Percentiles rank a stretch among this genome's conserved stretches.
These are phyloP conservation scores for Acanthamoeba healyi DNA, from an alignment of 208 protist genomes.

Conservation along the genomic window DNA sequence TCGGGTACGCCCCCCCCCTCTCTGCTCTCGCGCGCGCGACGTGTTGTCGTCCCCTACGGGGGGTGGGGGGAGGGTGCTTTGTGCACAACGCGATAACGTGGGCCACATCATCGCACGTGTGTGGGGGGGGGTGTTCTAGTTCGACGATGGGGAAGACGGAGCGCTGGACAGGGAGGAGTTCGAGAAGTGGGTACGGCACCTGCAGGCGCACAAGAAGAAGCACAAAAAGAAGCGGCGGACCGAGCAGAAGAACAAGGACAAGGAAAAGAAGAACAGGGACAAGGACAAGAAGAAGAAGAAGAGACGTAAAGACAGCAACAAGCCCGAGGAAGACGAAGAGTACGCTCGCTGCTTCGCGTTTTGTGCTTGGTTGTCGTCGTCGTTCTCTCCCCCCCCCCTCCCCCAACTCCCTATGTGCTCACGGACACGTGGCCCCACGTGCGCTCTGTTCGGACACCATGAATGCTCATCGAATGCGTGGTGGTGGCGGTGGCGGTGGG, in stretches of 20 bases:
- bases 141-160: constrained; percentile 63
- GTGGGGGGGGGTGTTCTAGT: neutral
- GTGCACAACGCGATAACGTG: neutral
- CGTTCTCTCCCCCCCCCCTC: neutral
- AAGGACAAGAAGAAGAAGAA: constrained; percentile 64
- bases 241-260: constrained; percentile 58
- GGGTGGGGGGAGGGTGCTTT: too few species aligned
- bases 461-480: too few species aligned
- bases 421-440: too few species aligned
- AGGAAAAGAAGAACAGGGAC: constrained; percentile 45
- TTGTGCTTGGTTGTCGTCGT: neutral
- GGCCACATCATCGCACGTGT: neutral
- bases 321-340: constrained; percentile 15
- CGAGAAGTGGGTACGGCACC: constrained; percentile 31
- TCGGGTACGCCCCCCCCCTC: constrained; percentile 12
- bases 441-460: too few species aligned
- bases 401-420: too few species aligned
- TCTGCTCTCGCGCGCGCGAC: too few species aligned
- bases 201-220: constrained; percentile 57
- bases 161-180: constrained; percentile 35
- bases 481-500: too few species aligned
- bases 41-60: too few species aligned
- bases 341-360: neutral
- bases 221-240: constrained; percentile 36
- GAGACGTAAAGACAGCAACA: neutral